Evolutionary conservation across 2,329 filamentous ascomycete species (phyloP).

Genomic region (Amesomyces nigricolor): DNA sequence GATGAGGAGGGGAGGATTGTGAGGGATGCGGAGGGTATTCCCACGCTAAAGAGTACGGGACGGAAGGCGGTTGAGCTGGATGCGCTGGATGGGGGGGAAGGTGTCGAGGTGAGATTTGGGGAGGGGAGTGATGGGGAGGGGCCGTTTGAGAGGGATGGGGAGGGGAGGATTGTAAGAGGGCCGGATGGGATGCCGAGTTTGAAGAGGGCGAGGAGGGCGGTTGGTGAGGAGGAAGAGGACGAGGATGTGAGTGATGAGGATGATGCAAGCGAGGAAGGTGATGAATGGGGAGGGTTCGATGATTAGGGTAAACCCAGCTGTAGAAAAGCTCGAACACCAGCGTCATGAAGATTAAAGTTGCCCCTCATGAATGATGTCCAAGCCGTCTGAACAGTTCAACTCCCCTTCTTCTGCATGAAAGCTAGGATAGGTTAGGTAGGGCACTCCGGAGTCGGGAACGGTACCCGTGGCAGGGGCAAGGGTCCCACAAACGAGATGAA

Average conservation of each 20-base stretch:
- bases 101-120: constrained; percentile 8
- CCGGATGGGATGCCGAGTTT: constrained; percentile 28
- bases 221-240: constrained; percentile 12
- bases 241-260: neutral
- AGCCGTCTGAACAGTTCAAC: too few species aligned
- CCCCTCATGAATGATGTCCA: too few species aligned
- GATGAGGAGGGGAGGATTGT: constrained; percentile 30
- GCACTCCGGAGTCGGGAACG: neutral
- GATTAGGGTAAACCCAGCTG: constrained; percentile 5
- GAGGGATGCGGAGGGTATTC: constrained; percentile 30
- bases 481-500: too few species aligned
- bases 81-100: constrained; percentile 4
- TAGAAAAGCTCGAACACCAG: too few species aligned
- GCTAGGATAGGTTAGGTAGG: neutral
- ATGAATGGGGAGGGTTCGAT: constrained; percentile 22
- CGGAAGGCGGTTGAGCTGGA: constrained; percentile 19
- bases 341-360: too few species aligned
- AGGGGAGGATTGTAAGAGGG: constrained; percentile 30
- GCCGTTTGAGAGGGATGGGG: constrained; percentile 29
- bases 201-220: constrained; percentile 15
- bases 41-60: constrained; percentile 27
- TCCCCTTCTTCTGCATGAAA: too few species aligned
- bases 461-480: constrained; percentile 5
- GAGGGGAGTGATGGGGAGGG: constrained; percentile 23
- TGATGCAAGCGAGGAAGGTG: neutral